A percentile compares a stretch with the other conserved stretches of the same genome.
Evolutionary conservation across 768 basidiomycete species (phyloP).

Genomic region (Terana coerulea): DNA sequence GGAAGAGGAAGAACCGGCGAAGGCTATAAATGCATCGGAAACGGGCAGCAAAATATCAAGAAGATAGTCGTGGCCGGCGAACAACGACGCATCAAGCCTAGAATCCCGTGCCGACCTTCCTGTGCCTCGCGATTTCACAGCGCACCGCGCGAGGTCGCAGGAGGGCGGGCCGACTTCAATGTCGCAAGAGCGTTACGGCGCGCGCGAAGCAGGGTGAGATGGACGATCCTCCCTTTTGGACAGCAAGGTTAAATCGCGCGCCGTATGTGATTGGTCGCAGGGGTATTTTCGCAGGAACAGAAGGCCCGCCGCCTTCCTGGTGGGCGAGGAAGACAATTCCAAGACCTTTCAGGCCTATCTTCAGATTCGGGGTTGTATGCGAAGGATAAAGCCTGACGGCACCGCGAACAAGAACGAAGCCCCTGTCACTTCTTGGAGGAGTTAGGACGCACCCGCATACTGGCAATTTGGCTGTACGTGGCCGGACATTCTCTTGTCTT

Average conservation of each 20-base stretch:
- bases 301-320: not conserved
- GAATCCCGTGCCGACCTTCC: too few species aligned
- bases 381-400: too few species aligned
- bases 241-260: not conserved
- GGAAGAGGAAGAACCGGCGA: not conserved
- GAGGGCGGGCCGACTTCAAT: conserved; percentile 3
- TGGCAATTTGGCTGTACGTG: conserved; percentile 93
- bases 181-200: too few species aligned
- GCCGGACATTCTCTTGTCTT: conserved; percentile 94
- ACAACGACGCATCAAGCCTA: too few species aligned
- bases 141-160: too few species aligned
- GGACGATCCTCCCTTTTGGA: conserved; percentile 1
- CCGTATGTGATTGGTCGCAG: not conserved
- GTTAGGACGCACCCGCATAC: conserved; percentile 83
- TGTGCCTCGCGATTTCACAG: too few species aligned
- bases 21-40: not conserved
- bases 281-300: conserved; percentile 2
- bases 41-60: not conserved
- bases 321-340: not conserved
- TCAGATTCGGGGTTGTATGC: not conserved
- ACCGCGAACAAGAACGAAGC: too few species aligned
- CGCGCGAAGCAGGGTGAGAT: not conserved
- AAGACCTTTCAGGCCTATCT: not conserved
- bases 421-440: too few species aligned
- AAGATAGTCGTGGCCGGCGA: too few species aligned